Conservation (phyloP, 2,329 filamentous ascomycete species). For the Fusarium sp. region DNA sequence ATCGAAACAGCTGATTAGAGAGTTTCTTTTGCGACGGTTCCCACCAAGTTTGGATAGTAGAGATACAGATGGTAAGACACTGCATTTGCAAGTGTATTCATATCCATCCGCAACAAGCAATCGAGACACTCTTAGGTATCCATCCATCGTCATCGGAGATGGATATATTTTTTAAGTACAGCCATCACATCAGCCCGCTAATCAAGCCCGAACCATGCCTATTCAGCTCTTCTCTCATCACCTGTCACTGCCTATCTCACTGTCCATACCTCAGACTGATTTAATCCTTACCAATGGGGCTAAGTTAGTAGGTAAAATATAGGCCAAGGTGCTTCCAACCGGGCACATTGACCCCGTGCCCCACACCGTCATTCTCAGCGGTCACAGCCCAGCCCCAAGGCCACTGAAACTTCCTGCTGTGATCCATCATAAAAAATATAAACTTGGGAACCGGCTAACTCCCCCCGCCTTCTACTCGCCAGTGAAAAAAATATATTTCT, state of each 20-base stretch:
- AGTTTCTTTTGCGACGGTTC: neutral
- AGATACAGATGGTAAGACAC: neutral
- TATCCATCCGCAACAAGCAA: neutral
- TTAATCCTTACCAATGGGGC: neutral
- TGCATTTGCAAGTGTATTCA: neutral
- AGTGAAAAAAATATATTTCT: constrained; percentile 13
- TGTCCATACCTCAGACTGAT: neutral
- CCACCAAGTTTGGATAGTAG: neutral
- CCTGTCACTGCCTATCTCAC: neutral
- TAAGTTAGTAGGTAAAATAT: neutral
- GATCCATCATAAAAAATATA: constrained; percentile 28
- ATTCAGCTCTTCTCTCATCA: neutral
- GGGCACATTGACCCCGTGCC: constrained; percentile 13
- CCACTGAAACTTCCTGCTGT: constrained; percentile 16
- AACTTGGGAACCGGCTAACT: constrained; percentile 18
- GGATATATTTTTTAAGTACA: neutral
- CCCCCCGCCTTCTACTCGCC: constrained; percentile 8
- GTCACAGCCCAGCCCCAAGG: constrained; percentile 41
- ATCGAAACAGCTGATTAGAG: neutral
- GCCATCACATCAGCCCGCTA: neutral
- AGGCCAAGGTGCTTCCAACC: neutral
- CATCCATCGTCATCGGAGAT: neutral
- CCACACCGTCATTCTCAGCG: constrained; percentile 38
- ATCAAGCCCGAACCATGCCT: neutral
- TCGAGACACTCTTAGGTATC: neutral